phyloP scores from a whole-genome alignment of 2,329 filamentous ascomycete species.

The Aschersonia sp. region DNA sequence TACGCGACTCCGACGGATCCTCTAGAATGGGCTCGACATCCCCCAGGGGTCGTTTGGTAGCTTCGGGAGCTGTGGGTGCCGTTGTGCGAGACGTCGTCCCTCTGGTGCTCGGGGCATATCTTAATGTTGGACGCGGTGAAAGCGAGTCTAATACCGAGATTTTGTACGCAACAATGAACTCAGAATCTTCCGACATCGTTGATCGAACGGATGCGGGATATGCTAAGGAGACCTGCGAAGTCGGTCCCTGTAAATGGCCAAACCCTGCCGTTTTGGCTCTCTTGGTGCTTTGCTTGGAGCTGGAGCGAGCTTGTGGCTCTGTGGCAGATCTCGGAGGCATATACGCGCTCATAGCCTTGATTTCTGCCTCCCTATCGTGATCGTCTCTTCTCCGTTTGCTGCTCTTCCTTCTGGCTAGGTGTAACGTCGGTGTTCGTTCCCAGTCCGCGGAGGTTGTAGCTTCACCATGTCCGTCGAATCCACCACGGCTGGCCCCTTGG shows the following conservation, averaged over 20 bases:
- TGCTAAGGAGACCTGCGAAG: conserved; percentile 64
- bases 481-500: conserved; percentile 2
- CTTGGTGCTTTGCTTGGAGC: conserved; percentile 51
- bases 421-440: conserved; percentile 32
- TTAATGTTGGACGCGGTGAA: conserved; percentile 71
- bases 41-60: conserved; percentile 36
- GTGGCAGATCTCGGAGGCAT: conserved; percentile 50
- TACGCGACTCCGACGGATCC: conserved; percentile 43
- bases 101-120: conserved; percentile 53
- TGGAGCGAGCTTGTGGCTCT: conserved; percentile 44
- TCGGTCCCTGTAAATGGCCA: conserved; percentile 42
- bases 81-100: conserved; percentile 31
- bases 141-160: conserved; percentile 70
- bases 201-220: conserved; percentile 62
- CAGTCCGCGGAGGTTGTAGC: conserved; percentile 8
- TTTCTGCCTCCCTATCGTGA: conserved; percentile 70
- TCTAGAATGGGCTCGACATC: conserved; percentile 42
- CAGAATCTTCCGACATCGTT: conserved; percentile 59
- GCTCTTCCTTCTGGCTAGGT: conserved; percentile 52
- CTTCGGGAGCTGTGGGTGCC: conserved; percentile 31
- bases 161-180: conserved; percentile 54
- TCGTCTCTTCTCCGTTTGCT: conserved; percentile 68
- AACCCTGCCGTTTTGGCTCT: conserved; percentile 41
- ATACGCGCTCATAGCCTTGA: conserved; percentile 66
- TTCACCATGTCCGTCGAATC: conserved; percentile 4